Conservation (phyloP, 164 flowering plant species). For the Liquidambar formosana region DNA sequence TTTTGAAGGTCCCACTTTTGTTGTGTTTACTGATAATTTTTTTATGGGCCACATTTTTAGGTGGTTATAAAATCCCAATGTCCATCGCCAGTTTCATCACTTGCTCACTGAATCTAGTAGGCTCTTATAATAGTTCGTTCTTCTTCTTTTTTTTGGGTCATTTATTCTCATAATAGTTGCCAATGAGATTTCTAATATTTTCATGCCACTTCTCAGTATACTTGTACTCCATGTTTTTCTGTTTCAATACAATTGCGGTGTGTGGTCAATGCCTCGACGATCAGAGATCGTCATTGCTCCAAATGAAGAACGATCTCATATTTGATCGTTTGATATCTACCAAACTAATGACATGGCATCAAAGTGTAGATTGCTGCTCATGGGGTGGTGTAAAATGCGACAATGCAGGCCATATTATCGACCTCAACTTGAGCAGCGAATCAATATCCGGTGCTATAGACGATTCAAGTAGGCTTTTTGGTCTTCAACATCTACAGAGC, state of each 20-base stretch:
- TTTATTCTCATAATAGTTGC: neutral
- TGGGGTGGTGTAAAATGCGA: conserved; percentile 19
- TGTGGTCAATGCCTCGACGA: conserved; percentile 4
- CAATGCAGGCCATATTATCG: conserved; percentile 9
- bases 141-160: neutral
- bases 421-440: conserved; percentile 19
- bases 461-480: conserved; percentile 21
- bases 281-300: conserved; percentile 5
- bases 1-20: too few relatives aligned
- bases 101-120: too few relatives aligned
- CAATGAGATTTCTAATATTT: conserved; percentile 9
- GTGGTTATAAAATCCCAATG: too few relatives aligned
- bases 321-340: too few relatives aligned
- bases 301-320: neutral
- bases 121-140: too few relatives aligned
- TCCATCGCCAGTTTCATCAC: too few relatives aligned
- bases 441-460: conserved; percentile 5
- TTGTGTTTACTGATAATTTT: too few relatives aligned
- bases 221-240: neutral
- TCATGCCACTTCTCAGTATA: conserved; percentile 5
- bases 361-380: conserved; percentile 11
- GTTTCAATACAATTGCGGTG: neutral
- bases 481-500: conserved; percentile 12
- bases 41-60: too few relatives aligned
- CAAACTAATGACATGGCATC: conserved; percentile 10